phyloP scores from a whole-genome alignment of 768 basidiomycete species.

The Plicaturopsis crispa region DNA sequence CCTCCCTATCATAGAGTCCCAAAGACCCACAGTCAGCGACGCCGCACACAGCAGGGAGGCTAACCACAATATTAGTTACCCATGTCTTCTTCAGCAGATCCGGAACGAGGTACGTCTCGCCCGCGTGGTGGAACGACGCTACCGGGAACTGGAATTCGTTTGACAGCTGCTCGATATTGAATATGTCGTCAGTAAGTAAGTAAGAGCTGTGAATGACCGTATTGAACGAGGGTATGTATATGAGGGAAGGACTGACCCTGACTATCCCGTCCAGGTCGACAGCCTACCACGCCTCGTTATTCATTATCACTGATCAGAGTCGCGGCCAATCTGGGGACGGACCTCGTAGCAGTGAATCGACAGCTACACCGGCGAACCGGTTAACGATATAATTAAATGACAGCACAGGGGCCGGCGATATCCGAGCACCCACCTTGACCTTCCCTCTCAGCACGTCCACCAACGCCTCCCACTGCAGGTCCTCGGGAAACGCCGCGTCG shows the following conservation, averaged over 20 bases:
- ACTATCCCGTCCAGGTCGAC: slow-evolving; percentile 67
- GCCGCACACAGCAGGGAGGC: background rate
- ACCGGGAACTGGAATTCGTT: slow-evolving; percentile 88
- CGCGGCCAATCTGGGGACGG: slow-evolving; percentile 6
- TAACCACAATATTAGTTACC: too few species aligned
- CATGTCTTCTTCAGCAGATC: slow-evolving; percentile 70
- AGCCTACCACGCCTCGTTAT: slow-evolving; percentile 27
- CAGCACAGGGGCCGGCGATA: background rate
- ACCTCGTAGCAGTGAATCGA: slow-evolving; percentile 65
- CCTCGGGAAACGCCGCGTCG: slow-evolving; percentile 54
- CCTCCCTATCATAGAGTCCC: slow-evolving; percentile 29
- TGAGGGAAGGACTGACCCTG: slow-evolving; percentile 37
- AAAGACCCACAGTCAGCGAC: background rate
- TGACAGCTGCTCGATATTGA: too few species aligned
- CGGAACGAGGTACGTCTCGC: slow-evolving; percentile 88
- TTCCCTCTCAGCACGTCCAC: slow-evolving; percentile 81
- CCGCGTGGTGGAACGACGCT: slow-evolving; percentile 80
- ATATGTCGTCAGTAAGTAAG: too few species aligned
- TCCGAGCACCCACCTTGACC: slow-evolving; percentile 51
- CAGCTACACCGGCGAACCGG: slow-evolving; percentile 31
- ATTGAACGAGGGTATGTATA: background rate
- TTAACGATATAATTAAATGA: too few species aligned
- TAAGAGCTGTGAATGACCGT: background rate
- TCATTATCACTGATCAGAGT: background rate
- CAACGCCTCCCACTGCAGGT: slow-evolving; percentile 65